These are phyloP conservation scores for Trametes cingulata DNA, from an alignment of 768 basidiomycete genomes.

Conservation along the genomic window DNA sequence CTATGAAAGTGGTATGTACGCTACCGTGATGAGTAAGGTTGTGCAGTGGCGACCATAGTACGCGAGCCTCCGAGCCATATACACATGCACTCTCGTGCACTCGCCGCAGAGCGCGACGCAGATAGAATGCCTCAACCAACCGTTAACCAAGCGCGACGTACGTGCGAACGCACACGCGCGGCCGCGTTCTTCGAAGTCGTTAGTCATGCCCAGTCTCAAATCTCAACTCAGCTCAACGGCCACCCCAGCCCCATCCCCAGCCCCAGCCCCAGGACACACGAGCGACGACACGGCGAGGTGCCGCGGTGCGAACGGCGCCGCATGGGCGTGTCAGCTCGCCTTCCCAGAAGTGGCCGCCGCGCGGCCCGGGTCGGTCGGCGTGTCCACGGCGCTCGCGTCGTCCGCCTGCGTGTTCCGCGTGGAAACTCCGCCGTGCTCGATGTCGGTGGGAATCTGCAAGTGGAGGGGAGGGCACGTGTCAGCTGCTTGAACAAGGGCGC, in stretches of 20 bases:
- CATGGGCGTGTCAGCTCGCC: background rate
- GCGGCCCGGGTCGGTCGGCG: slow-evolving; percentile 6
- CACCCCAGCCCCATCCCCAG: no score
- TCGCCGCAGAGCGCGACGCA: no score
- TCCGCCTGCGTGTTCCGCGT: slow-evolving; percentile 8
- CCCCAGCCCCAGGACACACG: no score
- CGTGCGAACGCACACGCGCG: background rate
- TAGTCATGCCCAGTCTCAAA: background rate
- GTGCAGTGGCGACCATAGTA: background rate
- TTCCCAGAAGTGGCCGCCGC: slow-evolving; percentile 7
- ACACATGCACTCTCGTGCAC: background rate
- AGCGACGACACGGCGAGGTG: no score
- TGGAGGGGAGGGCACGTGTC: background rate
- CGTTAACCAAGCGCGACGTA: no score
- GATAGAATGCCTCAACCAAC: no score
- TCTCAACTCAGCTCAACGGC: no score
- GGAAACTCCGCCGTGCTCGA: slow-evolving; percentile 4
- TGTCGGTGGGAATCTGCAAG: slow-evolving; percentile 14
- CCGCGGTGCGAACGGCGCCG: background rate
- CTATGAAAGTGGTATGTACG: background rate
- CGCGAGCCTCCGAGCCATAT: background rate
- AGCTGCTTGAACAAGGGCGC: no score
- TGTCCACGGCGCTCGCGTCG: slow-evolving; percentile 7
- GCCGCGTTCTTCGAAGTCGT: background rate
- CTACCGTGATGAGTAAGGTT: background rate